Conservation (phyloP, 169 alveolate species). For the Plasmodium cynomolgi region DNA sequence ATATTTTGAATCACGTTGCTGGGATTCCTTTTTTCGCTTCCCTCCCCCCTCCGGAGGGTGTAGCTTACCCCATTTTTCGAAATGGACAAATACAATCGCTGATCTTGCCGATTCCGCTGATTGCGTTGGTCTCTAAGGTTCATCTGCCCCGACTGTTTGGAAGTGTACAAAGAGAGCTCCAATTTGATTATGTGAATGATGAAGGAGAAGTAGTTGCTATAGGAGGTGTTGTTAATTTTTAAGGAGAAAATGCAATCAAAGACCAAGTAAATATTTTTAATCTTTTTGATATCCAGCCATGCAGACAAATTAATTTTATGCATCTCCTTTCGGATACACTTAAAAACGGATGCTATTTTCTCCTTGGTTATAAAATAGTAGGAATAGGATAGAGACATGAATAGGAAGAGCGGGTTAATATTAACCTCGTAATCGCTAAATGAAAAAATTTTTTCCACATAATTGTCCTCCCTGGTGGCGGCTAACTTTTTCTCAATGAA, state of each 20-base stretch:
- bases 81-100: constrained; percentile 41
- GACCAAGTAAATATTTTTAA: constrained; percentile 60
- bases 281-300: constrained; percentile 57
- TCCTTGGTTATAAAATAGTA: constrained; percentile 63
- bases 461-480: constrained; percentile 27
- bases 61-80: constrained; percentile 49
- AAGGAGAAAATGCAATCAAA: constrained; percentile 61
- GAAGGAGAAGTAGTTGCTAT: constrained; percentile 25
- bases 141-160: constrained; percentile 4
- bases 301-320: constrained; percentile 31
- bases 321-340: constrained; percentile 47
- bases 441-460: constrained; percentile 53
- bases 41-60: not conserved
- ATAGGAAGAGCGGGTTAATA: constrained; percentile 58
- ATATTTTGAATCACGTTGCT: not conserved
- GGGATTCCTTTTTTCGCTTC: not conserved
- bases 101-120: not conserved
- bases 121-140: not conserved
- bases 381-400: constrained; percentile 65
- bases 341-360: constrained; percentile 25
- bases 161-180: constrained; percentile 57
- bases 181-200: constrained; percentile 43
- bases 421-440: constrained; percentile 18
- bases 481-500: constrained; percentile 51
- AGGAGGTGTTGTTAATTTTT: constrained; percentile 5